Evolutionary conservation across 495 filamentous ascomycete species (phyloP).

Genomic region (Annulohypoxylon moriforme): DNA sequence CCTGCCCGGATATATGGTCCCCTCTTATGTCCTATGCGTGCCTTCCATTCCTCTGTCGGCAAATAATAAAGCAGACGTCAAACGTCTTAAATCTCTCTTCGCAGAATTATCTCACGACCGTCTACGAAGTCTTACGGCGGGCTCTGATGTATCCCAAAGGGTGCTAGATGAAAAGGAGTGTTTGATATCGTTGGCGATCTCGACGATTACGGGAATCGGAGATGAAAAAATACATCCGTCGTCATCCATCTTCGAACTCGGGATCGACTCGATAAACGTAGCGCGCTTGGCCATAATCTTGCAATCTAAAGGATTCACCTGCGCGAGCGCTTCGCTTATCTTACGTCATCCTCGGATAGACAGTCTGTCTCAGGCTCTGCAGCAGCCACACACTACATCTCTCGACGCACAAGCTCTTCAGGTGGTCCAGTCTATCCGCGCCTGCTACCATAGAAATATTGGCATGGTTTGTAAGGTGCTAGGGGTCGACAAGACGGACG

Average conservation of each 20-base stretch:
- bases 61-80: slow-evolving; percentile 82
- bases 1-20: slow-evolving; percentile 81
- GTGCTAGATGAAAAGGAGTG: slow-evolving; percentile 55
- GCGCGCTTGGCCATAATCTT: slow-evolving; percentile 69
- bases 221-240: slow-evolving; percentile 58
- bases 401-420: slow-evolving; percentile 52
- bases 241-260: slow-evolving; percentile 82
- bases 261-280: slow-evolving; percentile 84
- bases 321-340: slow-evolving; percentile 70
- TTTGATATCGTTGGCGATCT: slow-evolving; percentile 64
- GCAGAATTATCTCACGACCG: slow-evolving; percentile 68
- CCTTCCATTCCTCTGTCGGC: slow-evolving; percentile 72
- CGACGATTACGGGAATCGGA: slow-evolving; percentile 58
- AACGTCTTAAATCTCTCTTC: slow-evolving; percentile 69
- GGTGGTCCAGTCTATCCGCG: slow-evolving; percentile 66
- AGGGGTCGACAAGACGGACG: slow-evolving; percentile 46
- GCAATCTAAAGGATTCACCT: slow-evolving; percentile 63
- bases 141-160: slow-evolving; percentile 43
- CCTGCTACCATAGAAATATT: slow-evolving; percentile 66
- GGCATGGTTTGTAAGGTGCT: slow-evolving; percentile 42
- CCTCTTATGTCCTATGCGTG: slow-evolving; percentile 75
- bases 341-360: slow-evolving; percentile 70
- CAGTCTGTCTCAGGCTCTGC: slow-evolving; percentile 59
- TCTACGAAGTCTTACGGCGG: slow-evolving; percentile 54
- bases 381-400: slow-evolving; percentile 21